These are phyloP conservation scores for Pelagomonas calceolata DNA, from an alignment of 108 stramenopile genomes.

Conservation along the genomic window DNA sequence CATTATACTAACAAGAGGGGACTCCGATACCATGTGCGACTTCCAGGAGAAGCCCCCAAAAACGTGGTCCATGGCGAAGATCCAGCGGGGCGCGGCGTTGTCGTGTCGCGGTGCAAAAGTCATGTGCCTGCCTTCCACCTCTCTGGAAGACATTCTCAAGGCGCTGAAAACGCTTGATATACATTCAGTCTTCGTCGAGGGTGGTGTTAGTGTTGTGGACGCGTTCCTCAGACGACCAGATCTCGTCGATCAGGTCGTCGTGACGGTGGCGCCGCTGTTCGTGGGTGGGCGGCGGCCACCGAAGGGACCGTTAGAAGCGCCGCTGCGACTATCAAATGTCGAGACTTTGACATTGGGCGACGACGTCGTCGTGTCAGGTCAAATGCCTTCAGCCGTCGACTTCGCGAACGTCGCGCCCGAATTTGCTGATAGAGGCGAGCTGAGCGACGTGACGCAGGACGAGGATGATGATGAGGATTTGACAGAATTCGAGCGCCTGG, in stretches of 20 bases:
- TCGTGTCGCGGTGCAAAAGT: no score
- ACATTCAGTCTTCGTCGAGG: neutral
- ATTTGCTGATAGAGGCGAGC: no score
- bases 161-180: neutral
- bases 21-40: neutral
- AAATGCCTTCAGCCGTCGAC: no score
- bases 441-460: no score
- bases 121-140: neutral
- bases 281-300: neutral
- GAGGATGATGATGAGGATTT: no score
- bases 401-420: no score
- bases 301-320: no score
- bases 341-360: no score
- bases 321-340: no score
- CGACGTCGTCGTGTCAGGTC: no score
- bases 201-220: neutral
- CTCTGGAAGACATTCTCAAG: neutral
- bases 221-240: neutral
- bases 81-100: neutral
- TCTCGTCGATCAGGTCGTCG: slow-evolving; percentile 8
- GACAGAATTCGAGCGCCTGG: no score
- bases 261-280: slow-evolving; percentile 15
- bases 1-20: neutral
- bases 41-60: neutral
- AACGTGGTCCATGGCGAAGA: neutral